phyloP scores from a whole-genome alignment of 805 yeast species.

The Brettanomyces nanus region DNA sequence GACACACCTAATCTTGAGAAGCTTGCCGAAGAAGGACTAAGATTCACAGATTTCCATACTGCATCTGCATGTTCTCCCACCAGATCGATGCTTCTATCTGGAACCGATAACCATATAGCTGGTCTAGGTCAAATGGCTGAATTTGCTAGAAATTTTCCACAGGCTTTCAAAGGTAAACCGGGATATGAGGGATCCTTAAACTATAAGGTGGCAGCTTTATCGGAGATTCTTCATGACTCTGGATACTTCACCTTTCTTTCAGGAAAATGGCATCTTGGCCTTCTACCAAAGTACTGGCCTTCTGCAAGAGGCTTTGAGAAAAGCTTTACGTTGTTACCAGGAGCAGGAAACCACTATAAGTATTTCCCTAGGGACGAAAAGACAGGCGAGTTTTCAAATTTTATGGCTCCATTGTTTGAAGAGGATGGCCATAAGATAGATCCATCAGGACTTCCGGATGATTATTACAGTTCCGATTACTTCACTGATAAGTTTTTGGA shows the following conservation, averaged over 20 bases:
- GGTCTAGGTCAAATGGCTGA: slow-evolving; percentile 55
- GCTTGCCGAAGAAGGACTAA: slow-evolving; percentile 36
- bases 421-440: slow-evolving; percentile 31
- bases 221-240: slow-evolving; percentile 39
- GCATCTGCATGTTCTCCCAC: slow-evolving; percentile 63
- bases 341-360: slow-evolving; percentile 51
- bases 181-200: slow-evolving; percentile 52
- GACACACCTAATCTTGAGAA: slow-evolving; percentile 42
- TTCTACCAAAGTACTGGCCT: slow-evolving; percentile 40
- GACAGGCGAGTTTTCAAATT: slow-evolving; percentile 21
- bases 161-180: slow-evolving; percentile 34
- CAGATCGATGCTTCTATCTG: slow-evolving; percentile 50
- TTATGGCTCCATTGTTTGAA: slow-evolving; percentile 32
- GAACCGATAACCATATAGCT: slow-evolving; percentile 55
- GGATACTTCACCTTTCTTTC: slow-evolving; percentile 45
- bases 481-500: slow-evolving; percentile 38
- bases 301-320: slow-evolving; percentile 40
- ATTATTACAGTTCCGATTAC: slow-evolving; percentile 36
- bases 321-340: slow-evolving; percentile 43
- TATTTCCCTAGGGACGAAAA: slow-evolving; percentile 32
- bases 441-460: slow-evolving; percentile 34
- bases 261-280: slow-evolving; percentile 59
- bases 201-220: slow-evolving; percentile 42
- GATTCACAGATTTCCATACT: slow-evolving; percentile 53
- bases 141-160: slow-evolving; percentile 30